Evolutionary conservation across 2,329 filamentous ascomycete genomes (phyloP).

Genomic region (Colletotrichum euphorbiae): DNA sequence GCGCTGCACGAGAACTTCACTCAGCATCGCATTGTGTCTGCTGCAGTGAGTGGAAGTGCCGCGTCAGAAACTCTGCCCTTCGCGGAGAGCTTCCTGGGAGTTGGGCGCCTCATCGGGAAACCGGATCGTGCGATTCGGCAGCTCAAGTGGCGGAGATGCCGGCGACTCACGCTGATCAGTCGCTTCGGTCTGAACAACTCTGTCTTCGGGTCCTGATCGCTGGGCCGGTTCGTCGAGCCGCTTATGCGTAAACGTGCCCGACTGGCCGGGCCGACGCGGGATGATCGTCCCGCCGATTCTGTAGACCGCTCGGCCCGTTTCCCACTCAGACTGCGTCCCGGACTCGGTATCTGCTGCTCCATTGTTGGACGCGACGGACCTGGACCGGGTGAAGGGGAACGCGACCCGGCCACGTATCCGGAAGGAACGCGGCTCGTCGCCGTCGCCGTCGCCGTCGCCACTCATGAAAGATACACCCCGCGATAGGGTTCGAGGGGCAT

Average conservation of each 20-base stretch:
- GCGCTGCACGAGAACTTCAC: background rate
- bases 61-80: conserved; percentile 19
- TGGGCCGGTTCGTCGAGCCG: conserved; percentile 20
- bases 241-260: conserved; percentile 8
- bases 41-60: conserved; percentile 2
- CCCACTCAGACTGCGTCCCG: conserved; percentile 19
- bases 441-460: conserved; percentile 40
- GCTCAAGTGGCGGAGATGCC: conserved; percentile 42
- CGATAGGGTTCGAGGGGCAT: conserved; percentile 71
- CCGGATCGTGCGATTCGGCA: conserved; percentile 53
- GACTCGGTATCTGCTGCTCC: conserved; percentile 17
- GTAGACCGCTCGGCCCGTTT: conserved; percentile 46
- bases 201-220: background rate
- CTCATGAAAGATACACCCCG: conserved; percentile 46
- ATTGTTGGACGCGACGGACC: conserved; percentile 13
- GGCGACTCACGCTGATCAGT: conserved; percentile 45
- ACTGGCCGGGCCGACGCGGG: conserved; percentile 17
- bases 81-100: conserved; percentile 11
- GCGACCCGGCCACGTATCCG: conserved; percentile 47
- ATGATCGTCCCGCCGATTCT: conserved; percentile 57
- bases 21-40: background rate
- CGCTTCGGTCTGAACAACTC: conserved; percentile 8
- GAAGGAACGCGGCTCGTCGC: conserved; percentile 43
- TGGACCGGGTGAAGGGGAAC: conserved; percentile 41
- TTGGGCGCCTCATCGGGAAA: conserved; percentile 55